Conservation (phyloP, 2,329 filamentous ascomycete genomes). For the Trichophyton schoenleinii region DNA sequence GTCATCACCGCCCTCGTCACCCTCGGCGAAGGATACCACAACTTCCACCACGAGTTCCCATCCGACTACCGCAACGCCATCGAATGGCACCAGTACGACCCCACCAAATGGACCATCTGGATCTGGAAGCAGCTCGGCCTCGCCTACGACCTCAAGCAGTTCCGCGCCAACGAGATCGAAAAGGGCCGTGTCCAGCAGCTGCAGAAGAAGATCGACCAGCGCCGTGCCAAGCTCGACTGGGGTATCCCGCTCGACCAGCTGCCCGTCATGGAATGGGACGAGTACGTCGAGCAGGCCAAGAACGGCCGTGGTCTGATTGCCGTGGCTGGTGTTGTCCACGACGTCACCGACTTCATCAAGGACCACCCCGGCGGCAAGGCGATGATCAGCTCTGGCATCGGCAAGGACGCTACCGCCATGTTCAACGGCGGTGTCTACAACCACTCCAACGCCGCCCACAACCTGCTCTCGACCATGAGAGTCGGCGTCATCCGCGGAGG, state of each 20-base stretch:
- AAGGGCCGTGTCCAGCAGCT: conserved; percentile 79
- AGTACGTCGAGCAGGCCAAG: conserved; percentile 66
- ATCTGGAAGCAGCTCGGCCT: conserved; percentile 71
- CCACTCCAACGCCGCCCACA: conserved; percentile 83
- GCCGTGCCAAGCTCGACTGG: conserved; percentile 72
- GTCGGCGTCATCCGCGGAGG: conserved; percentile 35
- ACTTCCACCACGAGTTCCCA: conserved; percentile 92
- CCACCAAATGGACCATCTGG: conserved; percentile 84
- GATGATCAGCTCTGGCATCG: conserved; percentile 68
- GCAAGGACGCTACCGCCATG: conserved; percentile 79
- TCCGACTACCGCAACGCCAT: conserved; percentile 89
- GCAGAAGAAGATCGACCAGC: conserved; percentile 87
- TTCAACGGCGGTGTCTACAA: conserved; percentile 88
- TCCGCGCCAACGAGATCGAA: conserved; percentile 83
- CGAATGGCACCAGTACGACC: conserved; percentile 83
- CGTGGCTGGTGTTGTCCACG: conserved; percentile 74
- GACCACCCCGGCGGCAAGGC: conserved; percentile 85
- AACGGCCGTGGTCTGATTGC: conserved; percentile 64
- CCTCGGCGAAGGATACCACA: conserved; percentile 82
- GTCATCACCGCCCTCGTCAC: conserved; percentile 75
- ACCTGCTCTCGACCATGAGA: conserved; percentile 75
- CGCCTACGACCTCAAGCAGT: conserved; percentile 78
- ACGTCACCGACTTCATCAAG: conserved; percentile 72
- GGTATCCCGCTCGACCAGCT: conserved; percentile 74
- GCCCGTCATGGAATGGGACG: conserved; percentile 75